A percentile compares a stretch with the other conserved stretches of the same genome.
Conservation (phyloP, 345 rosid genomes). For the Punica granatum region DNA sequence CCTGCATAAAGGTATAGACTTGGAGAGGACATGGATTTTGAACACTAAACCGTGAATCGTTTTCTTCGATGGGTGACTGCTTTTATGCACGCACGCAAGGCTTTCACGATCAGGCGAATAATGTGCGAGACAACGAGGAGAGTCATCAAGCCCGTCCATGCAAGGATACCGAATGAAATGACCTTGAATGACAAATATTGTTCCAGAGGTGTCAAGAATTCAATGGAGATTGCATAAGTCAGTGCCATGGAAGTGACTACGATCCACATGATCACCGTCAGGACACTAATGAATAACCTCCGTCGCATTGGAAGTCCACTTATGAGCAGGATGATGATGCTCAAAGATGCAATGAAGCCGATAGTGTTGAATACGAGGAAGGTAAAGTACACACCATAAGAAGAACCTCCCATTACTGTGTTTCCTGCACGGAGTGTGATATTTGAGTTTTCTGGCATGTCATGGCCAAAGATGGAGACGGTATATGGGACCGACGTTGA, state of each 20-base stretch:
- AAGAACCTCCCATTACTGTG: constrained; percentile 2
- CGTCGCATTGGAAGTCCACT: constrained; percentile 3
- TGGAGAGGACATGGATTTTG: neutral
- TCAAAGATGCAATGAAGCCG: constrained; percentile 10
- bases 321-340: constrained; percentile 14
- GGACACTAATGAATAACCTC: neutral
- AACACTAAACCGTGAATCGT: neutral
- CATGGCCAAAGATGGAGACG: too few species aligned
- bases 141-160: neutral
- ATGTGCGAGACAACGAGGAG: neutral
- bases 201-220: neutral
- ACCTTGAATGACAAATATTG: neutral
- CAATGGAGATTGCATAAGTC: neutral
- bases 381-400: accelerated
- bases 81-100: neutral
- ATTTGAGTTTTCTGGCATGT: neutral
- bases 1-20: too few species aligned
- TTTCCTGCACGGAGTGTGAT: neutral
- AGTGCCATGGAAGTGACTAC: neutral
- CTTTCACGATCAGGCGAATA: neutral
- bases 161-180: neutral
- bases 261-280: constrained; percentile 5
- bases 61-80: neutral
- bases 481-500: neutral
- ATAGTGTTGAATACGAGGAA: neutral